phyloP scores from a whole-genome alignment of 78 protist species.

The Cavenderia fasciculata region DNA sequence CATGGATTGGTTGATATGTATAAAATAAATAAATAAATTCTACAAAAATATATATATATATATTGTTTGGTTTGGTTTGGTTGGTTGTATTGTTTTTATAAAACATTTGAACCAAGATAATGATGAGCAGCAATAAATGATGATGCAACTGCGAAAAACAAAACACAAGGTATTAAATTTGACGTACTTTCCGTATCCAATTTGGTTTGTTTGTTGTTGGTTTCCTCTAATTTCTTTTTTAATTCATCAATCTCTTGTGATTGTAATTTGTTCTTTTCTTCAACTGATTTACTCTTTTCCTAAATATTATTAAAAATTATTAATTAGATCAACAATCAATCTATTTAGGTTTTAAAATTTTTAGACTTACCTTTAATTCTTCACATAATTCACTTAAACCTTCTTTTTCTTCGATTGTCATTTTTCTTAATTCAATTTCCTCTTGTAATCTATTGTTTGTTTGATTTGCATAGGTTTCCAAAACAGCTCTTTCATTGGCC shows the following conservation, averaged over 20 bases:
- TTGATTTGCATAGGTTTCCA: conserved; percentile 30
- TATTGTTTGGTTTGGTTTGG: not conserved
- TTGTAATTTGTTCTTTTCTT: conserved; percentile 41
- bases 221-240: not conserved
- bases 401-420: conserved; percentile 43
- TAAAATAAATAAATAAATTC: no score
- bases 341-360: not conserved
- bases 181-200: conserved; percentile 10
- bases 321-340: not conserved
- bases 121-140: not conserved
- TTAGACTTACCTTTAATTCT: conserved; percentile 32
- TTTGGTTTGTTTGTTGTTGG: not conserved
- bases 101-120: no score
- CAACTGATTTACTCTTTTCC: not conserved
- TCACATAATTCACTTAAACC: conserved; percentile 23
- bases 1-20: no score
- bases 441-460: conserved; percentile 20
- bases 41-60: no score
- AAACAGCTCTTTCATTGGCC: conserved; percentile 47
- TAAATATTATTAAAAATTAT: not conserved
- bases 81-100: not conserved
- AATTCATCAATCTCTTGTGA: not conserved
- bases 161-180: not conserved
- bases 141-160: not conserved
- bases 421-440: conserved; percentile 7